Percentiles rank a stretch among this genome's conserved stretches.
Evolutionary conservation across 1,139 yeast species (phyloP).

Genomic region (Taphrina communis): DNA sequence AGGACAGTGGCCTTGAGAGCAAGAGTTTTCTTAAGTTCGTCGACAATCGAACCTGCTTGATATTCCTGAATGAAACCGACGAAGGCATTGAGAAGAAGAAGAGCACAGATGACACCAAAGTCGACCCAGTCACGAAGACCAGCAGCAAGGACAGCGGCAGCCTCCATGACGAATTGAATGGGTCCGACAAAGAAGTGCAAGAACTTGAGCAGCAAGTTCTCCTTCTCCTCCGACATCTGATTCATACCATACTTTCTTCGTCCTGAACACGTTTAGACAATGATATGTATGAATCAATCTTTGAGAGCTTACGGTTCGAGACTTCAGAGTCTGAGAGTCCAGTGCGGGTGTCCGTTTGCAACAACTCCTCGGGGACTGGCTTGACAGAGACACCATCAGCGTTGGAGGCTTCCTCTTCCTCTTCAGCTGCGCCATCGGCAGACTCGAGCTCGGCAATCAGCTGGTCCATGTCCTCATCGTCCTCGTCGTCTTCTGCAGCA

Average conservation of each 20-base stretch:
- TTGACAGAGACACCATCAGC: conserved; percentile 56
- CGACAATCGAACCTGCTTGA: conserved; percentile 61
- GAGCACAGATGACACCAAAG: conserved; percentile 95
- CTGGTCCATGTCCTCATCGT: conserved; percentile 55
- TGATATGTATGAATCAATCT: too few relatives aligned
- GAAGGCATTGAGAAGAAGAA: conserved; percentile 82
- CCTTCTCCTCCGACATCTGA: conserved; percentile 93
- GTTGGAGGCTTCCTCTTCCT: conserved; percentile 59
- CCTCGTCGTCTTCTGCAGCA: conserved; percentile 45
- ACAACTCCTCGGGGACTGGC: conserved; percentile 86
- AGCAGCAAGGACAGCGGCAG: conserved; percentile 96
- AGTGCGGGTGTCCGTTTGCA: conserved; percentile 80
- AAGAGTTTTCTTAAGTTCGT: conserved; percentile 56
- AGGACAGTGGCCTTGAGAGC: conserved; percentile 64
- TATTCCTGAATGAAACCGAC: conserved; percentile 98
- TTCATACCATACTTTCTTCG: conserved; percentile 93
- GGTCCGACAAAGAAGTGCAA: conserved; percentile 96
- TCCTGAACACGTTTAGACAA: conserved; percentile 45
- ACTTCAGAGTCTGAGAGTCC: conserved; percentile 89
- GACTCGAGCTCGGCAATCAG: conserved; percentile 89
- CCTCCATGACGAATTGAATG: conserved; percentile 97
- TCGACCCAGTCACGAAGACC: conserved; percentile 99
- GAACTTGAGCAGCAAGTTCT: conserved; percentile 81
- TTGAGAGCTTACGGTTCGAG: conserved; percentile 59
- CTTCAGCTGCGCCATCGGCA: conserved; percentile 62